Base-by-base conservation (phyloP, 108 stramenopile species). In the Skeletonema tropicum region DNA sequence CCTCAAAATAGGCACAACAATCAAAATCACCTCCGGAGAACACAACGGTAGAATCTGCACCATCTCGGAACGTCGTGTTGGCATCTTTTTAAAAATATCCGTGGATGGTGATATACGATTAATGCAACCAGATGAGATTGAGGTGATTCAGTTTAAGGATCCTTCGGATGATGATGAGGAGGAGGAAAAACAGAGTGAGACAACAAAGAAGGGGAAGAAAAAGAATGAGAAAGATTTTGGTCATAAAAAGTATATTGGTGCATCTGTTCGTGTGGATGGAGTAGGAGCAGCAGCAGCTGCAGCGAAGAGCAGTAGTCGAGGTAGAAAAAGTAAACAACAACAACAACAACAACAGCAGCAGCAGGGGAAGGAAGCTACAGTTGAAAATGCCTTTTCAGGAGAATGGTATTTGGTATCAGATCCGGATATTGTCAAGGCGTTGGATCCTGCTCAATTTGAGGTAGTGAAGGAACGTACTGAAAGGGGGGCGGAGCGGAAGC, bases 341-440 rank as follows among this genome's bases (percentile, higher is more conserved):
- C 32, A 32, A 32, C 1, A 35, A 35, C 5, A 35, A 35, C 6
- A 35, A 3, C 5, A 35, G 33, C 33, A 35, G 33, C 42, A 45
- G 11, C 42, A 11, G 11, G 11, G 11, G 11, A 13, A 41, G 19
- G 70, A 62, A 14, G 70, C 70, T 17, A 66, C 15, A 6, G 70
- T 78, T 10, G 31, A 31, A 26, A 41, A 64, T n/a, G 41, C 68
- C 33, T 23, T 78, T 59, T 21, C 59, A 30, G 77, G 70, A 36
- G 71, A 66, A 35, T 78, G 42, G 57, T 78, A 78, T 52, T 60
- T 71, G 48, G 71, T 70, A 3, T 70, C 70, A 46, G 66, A 66
- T 71, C 25, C 64, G 23, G 41, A 33, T 13, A 32, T 71, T 26
- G n/a, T 26, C 5, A 58, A 65, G 45, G 70, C 70, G 31, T 78